A percentile compares a stretch with the other conserved stretches of the same genome.
phyloP scores from a whole-genome alignment of 805 yeast species.

The Cyberlindnera bimundalis region DNA sequence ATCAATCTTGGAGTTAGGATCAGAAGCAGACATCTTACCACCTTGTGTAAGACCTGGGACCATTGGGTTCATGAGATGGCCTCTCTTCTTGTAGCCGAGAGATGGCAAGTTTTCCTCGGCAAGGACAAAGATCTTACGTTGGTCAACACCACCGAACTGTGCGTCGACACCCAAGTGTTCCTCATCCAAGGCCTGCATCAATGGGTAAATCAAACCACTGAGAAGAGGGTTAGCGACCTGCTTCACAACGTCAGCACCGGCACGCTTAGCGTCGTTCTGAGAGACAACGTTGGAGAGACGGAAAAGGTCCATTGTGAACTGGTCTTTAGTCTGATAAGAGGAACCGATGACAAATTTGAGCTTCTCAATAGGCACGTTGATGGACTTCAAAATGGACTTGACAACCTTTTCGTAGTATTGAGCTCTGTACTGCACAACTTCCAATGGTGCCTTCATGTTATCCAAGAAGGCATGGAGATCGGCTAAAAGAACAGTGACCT shows the following conservation, averaged over 20 bases:
- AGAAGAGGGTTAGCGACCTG: constrained; percentile 93
- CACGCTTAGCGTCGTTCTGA: constrained; percentile 96
- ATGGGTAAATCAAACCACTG: constrained; percentile 92
- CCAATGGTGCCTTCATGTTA: constrained; percentile 97
- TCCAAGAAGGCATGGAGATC: constrained; percentile 96
- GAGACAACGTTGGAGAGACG: constrained; percentile 79
- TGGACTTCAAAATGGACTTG: constrained; percentile 79
- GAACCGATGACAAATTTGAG: constrained; percentile 84
- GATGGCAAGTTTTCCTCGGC: constrained; percentile 91
- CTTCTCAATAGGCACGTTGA: constrained; percentile 89
- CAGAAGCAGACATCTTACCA: constrained; percentile 98
- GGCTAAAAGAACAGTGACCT: constrained; percentile 86
- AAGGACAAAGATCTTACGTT: constrained; percentile 92
- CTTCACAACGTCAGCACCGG: constrained; percentile 99
- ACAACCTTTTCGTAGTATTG: constrained; percentile 81
- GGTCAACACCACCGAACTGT: constrained; percentile 99
- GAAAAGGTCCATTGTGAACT: constrained; percentile 88
- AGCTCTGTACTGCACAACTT: constrained; percentile 84
- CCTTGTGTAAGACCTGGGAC: constrained; percentile 97
- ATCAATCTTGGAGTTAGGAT: constrained; percentile 96
- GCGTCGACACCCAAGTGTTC: constrained; percentile 83
- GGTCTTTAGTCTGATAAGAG: constrained; percentile 74
- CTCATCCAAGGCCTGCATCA: constrained; percentile 98
- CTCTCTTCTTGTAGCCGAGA: constrained; percentile 94
- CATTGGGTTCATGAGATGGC: constrained; percentile 98